phyloP scores from a whole-genome alignment of 164 flowering plant genomes.

The Dillenia suffruticosa region DNA sequence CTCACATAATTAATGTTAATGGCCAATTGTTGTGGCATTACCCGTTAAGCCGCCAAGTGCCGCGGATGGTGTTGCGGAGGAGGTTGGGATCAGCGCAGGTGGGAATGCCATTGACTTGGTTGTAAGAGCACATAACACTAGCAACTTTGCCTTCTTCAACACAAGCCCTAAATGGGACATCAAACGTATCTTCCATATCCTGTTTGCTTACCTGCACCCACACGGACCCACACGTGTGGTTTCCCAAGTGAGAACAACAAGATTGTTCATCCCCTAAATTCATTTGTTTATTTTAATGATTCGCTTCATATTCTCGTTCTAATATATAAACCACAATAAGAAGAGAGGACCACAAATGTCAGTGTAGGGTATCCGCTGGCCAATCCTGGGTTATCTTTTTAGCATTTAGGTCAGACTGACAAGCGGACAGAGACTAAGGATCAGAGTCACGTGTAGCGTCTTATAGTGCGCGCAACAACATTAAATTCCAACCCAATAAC shows the following conservation, averaged over 20 bases:
- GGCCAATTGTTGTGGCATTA: conserved; percentile 8
- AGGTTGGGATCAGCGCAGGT: conserved; percentile 90
- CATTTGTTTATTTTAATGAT: not conserved
- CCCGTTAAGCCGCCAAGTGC: conserved; percentile 81
- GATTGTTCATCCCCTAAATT: not conserved
- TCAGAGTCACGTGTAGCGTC: not conserved
- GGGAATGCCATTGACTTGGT: conserved; percentile 87
- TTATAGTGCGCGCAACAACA: too few relatives aligned
- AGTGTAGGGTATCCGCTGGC: too few relatives aligned
- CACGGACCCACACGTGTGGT: not conserved
- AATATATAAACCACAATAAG: not conserved
- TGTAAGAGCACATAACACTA: conserved; percentile 94
- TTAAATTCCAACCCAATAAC: too few relatives aligned
- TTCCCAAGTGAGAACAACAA: not conserved
- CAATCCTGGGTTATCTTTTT: too few relatives aligned
- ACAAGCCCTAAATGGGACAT: conserved; percentile 70
- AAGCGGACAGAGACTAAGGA: too few relatives aligned
- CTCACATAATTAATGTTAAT: not conserved
- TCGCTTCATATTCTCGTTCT: too few relatives aligned
- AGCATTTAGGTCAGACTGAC: too few relatives aligned
- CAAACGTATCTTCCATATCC: conserved; percentile 79
- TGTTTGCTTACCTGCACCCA: conserved; percentile 72
- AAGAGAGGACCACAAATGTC: not conserved
- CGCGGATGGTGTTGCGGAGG: conserved; percentile 53
- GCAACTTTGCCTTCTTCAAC: conserved; percentile 84